Evolutionary conservation across 2,329 filamentous ascomycete species (phyloP).

Genomic region (Arachnopeziza araneosa): DNA sequence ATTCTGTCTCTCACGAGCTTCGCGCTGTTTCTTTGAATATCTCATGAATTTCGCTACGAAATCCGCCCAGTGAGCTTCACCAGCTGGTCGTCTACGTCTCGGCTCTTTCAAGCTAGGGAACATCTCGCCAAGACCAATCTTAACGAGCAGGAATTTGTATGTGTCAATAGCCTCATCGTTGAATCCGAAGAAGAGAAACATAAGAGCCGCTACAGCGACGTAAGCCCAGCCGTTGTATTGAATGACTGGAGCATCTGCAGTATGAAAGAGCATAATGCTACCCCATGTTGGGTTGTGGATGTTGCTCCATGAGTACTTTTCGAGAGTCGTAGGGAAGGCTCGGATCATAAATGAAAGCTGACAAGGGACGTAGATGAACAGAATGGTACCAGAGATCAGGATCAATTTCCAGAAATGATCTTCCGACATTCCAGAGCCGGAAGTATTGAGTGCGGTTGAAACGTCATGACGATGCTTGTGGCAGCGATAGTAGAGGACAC

Average conservation of each 20-base stretch:
- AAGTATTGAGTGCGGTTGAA: slow-evolving; percentile 46
- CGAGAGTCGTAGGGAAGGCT: slow-evolving; percentile 33
- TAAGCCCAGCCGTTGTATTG: slow-evolving; percentile 53
- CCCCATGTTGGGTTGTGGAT: slow-evolving; percentile 48
- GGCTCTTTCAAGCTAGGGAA: slow-evolving; percentile 14
- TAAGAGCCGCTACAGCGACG: slow-evolving; percentile 45
- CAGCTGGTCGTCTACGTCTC: neutral
- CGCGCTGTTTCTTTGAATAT: neutral
- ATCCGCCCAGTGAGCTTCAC: neutral
- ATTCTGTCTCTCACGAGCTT: neutral
- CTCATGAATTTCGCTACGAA: neutral
- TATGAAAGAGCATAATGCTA: slow-evolving; percentile 40
- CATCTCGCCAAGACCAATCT: slow-evolving; percentile 18
- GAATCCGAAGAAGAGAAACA: slow-evolving; percentile 61
- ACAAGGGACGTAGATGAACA: slow-evolving; percentile 47
- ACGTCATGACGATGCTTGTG: slow-evolving; percentile 43
- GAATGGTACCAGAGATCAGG: slow-evolving; percentile 45
- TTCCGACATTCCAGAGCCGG: slow-evolving; percentile 45
- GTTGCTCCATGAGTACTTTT: slow-evolving; percentile 45
- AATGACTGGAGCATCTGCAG: slow-evolving; percentile 32
- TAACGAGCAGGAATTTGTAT: slow-evolving; percentile 35
- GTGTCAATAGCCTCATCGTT: slow-evolving; percentile 53
- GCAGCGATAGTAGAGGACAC: neutral
- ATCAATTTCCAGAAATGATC: slow-evolving; percentile 59
- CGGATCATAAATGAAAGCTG: slow-evolving; percentile 48